A percentile compares a stretch with the other conserved stretches of the same genome.
These are phyloP conservation scores for Pichia sp. DNA, from an alignment of 1,139 yeast species.

Conservation along the genomic window DNA sequence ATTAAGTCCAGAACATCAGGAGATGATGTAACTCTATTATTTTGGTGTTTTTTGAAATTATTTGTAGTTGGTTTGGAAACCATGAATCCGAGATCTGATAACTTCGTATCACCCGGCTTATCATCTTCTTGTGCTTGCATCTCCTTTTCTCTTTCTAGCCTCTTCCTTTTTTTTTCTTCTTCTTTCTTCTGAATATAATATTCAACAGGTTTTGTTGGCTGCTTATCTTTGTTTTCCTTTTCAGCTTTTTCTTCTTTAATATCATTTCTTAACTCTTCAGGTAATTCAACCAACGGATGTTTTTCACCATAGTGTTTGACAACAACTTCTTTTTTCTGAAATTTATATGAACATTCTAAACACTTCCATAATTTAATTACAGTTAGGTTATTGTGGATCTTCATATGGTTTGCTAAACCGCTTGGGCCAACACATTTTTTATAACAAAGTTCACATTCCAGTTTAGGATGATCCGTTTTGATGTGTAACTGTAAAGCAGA, in stretches of 20 bases:
- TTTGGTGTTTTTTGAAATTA: slow-evolving; percentile 7
- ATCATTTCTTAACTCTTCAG: slow-evolving; percentile 14
- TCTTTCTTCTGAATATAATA: slow-evolving; percentile 6
- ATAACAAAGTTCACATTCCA: slow-evolving; percentile 61
- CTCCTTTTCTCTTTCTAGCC: not conserved
- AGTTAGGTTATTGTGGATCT: slow-evolving; percentile 46
- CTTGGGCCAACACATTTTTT: slow-evolving; percentile 68
- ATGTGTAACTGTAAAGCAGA: slow-evolving; percentile 67
- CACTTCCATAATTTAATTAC: slow-evolving; percentile 60
- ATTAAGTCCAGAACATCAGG: slow-evolving; percentile 32
- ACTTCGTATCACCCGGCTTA: not conserved
- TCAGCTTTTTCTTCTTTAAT: not conserved
- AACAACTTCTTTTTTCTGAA: slow-evolving; percentile 39
- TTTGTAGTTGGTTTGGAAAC: slow-evolving; percentile 9
- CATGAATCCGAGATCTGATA: slow-evolving; percentile 5
- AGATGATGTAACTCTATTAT: slow-evolving; percentile 23
- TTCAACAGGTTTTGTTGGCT: not conserved
- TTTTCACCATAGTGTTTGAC: slow-evolving; percentile 35
- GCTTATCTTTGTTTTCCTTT: not conserved
- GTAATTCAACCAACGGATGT: slow-evolving; percentile 29
- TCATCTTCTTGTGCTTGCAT: not conserved
- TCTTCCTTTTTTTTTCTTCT: slow-evolving; percentile 1
- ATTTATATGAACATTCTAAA: slow-evolving; percentile 40
- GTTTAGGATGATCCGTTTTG: slow-evolving; percentile 65
- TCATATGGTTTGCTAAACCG: slow-evolving; percentile 69